A percentile compares a stretch with the other conserved stretches of the same genome.
Conservation (phyloP, 83 land plant genomes). For the Picea mariana region DNA sequence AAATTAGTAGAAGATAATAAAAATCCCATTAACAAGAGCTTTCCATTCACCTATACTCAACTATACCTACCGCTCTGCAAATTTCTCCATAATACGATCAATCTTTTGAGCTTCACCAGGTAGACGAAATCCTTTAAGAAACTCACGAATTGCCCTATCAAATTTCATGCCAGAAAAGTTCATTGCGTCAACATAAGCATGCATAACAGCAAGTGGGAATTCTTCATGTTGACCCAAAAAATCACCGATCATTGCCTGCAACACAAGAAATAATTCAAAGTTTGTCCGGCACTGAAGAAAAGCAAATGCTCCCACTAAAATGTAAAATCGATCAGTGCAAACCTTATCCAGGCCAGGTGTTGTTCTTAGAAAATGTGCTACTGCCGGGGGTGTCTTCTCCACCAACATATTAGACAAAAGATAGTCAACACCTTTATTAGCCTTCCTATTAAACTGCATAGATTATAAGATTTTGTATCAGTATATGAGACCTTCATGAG, state of each 20-base stretch:
- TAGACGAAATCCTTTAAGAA: constrained; percentile 87
- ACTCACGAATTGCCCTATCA: constrained; percentile 85
- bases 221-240: constrained; percentile 97
- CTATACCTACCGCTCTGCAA: constrained; percentile 84
- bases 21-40: background rate
- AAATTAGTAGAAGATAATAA: background rate
- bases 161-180: constrained; percentile 87
- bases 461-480: constrained; percentile 15
- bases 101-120: constrained; percentile 99
- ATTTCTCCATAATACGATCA: constrained; percentile 98
- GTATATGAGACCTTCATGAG: background rate
- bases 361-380: constrained; percentile 79
- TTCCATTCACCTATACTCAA: background rate
- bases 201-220: constrained; percentile 96
- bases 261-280: background rate
- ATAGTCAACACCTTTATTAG: constrained; percentile 71
- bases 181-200: constrained; percentile 97
- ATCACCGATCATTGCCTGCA: constrained; percentile 90
- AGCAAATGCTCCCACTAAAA: background rate
- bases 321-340: background rate
- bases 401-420: constrained; percentile 72
- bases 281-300: background rate
- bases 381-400: constrained; percentile 64
- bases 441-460: constrained; percentile 84
- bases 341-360: constrained; percentile 89